A percentile compares a stretch with the other conserved stretches of the same genome.
Evolutionary conservation across 2,329 filamentous ascomycete genomes (phyloP).

Genomic region (Truncatella angustata): DNA sequence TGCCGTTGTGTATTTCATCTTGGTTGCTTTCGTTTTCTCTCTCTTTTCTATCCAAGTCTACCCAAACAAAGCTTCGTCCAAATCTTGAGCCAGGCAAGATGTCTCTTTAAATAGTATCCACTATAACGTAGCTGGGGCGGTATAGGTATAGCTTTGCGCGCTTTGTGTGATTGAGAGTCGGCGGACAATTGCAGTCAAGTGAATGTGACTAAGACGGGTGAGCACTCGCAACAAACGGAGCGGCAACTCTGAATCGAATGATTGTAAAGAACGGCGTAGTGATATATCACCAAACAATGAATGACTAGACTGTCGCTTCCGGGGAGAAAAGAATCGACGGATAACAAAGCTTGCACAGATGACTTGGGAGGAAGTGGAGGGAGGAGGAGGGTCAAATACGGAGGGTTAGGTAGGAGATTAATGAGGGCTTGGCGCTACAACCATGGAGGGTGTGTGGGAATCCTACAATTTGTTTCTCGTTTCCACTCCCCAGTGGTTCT

Average conservation of each 20-base stretch:
- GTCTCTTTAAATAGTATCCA: neutral
- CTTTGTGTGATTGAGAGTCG: neutral
- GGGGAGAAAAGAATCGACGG: slow-evolving; percentile 19
- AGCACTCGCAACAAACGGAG: slow-evolving; percentile 15
- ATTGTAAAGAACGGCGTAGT: slow-evolving; percentile 29
- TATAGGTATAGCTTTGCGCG: neutral
- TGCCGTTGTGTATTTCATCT: slow-evolving; percentile 14
- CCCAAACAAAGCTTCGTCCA: slow-evolving; percentile 15
- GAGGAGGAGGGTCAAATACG: slow-evolving; percentile 6
- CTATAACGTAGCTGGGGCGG: neutral
- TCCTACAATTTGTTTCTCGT: slow-evolving; percentile 6
- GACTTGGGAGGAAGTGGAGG: neutral
- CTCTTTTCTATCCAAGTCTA: neutral
- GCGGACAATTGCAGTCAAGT: slow-evolving; percentile 16
- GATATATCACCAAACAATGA: slow-evolving; percentile 30
- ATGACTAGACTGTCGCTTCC: slow-evolving; percentile 24
- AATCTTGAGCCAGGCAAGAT: neutral
- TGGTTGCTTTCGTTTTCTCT: neutral
- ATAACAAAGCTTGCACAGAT: slow-evolving; percentile 8
- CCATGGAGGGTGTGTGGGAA: slow-evolving; percentile 4
- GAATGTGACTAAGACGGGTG: slow-evolving; percentile 22
- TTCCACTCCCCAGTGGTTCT: neutral
- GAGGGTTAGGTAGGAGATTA: slow-evolving; percentile 7
- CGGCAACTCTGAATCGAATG: slow-evolving; percentile 16
- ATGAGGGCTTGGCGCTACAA: neutral